Evolutionary conservation across 192 early-diverging fungal genomes (phyloP).

Genomic region (Rhizoclosmatium sp.): DNA sequence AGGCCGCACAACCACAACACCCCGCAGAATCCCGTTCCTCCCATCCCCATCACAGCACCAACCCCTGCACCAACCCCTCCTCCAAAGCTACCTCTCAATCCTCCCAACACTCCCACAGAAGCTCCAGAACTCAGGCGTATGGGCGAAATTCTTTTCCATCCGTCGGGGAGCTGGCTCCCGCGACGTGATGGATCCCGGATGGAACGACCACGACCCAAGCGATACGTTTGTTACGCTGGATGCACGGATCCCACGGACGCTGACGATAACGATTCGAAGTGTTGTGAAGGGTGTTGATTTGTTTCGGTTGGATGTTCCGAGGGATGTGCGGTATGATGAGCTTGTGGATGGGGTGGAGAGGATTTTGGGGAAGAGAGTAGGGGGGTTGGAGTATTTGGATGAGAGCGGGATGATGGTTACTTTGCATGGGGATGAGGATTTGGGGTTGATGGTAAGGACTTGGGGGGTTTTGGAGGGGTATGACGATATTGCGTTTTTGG

Average conservation of each 20-base stretch:
- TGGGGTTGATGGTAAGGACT: constrained; percentile 40
- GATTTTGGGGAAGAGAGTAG: constrained; percentile 2
- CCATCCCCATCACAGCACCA: constrained; percentile 19
- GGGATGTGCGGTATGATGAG: constrained; percentile 20
- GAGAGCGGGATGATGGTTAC: constrained; percentile 40
- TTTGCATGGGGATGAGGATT: constrained; percentile 45
- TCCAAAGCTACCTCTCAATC: constrained; percentile 41
- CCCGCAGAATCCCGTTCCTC: constrained; percentile 47
- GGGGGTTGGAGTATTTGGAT: constrained; percentile 46
- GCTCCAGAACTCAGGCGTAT: constrained; percentile 26
- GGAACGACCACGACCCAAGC: not conserved
- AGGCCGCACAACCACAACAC: constrained; percentile 36
- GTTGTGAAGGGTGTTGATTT: not conserved
- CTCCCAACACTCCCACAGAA: constrained; percentile 25
- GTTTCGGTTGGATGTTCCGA: constrained; percentile 23
- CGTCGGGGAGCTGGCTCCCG: constrained; percentile 10
- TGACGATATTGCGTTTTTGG: too few species aligned
- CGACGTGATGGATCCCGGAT: not conserved
- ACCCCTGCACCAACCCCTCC: not conserved
- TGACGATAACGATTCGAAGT: constrained; percentile 4
- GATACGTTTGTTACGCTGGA: not conserved
- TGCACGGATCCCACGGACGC: constrained; percentile 7
- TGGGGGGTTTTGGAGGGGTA: too few species aligned
- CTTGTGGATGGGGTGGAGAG: constrained; percentile 43
- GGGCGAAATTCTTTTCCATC: constrained; percentile 28